Evolutionary conservation across 2,329 filamentous ascomycete genomes (phyloP), one percentile per base, ranked within the genome.

Genomic region (Sporothrix luriei): DNA sequence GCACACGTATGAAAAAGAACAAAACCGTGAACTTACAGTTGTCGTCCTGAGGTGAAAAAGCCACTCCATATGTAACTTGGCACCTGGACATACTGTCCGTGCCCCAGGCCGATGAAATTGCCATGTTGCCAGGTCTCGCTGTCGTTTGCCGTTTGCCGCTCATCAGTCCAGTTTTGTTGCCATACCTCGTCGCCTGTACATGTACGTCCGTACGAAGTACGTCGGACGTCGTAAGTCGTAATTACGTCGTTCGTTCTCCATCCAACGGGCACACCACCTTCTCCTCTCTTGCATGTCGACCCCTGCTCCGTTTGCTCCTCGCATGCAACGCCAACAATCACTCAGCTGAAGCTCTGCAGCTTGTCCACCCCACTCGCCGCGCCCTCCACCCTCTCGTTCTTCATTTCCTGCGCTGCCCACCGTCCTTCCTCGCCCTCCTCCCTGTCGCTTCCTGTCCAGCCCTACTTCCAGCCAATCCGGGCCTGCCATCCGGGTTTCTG

Each of bases 391-490:
- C 43, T 64, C 57, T n/a, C 40, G 1, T 46, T 21, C 49, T 16
- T 48, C 24, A 13, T 48, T 64, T 49, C 46, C 61, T 64, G 61
- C 61, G 29, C 11, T 33, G 14, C 43, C 40, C 43, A 64, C 61
- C 43, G 40, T 62, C 29, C 21, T 7, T 16, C 38, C 29, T 24
- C 40, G 14, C 24, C 21, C 21, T 43, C 40, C 29, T 43, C 46
- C 33, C 46, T 26, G n/a, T 16, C 16, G n/a, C 48, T 21, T n/a
- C 40, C 10, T 21, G 26, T 64, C 33, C 51, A 66, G 43, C 46
- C 55, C 19, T 49, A 33, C 11, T 38, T n/a, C 14, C 55, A 55
- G 21, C 67, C 67, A 69, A 69, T 64, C 48, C 67, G 54, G 13
- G 57, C 19, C 55, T 21, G 57, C 38, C 29, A 49, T 38, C 55